A percentile compares a stretch with the other conserved stretches of the same genome.
These are phyloP conservation scores for Middelhovenomyces tepae DNA, from an alignment of 805 yeast genomes.

Conservation along the genomic window DNA sequence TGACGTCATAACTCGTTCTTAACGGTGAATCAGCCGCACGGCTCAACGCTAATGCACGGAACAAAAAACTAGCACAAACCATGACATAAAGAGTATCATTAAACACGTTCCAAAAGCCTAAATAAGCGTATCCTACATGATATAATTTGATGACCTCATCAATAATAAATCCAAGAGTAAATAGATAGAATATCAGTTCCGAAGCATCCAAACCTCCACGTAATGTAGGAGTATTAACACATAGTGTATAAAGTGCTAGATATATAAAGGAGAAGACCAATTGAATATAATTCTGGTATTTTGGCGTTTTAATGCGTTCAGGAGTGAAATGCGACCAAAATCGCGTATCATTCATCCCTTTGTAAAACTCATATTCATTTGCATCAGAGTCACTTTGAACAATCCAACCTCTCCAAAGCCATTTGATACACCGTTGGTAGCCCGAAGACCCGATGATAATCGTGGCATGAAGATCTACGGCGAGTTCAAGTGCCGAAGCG, in stretches of 20 bases:
- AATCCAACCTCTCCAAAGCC: conserved; percentile 95
- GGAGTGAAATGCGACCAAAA: conserved; percentile 66
- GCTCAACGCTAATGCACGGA: conserved; percentile 39
- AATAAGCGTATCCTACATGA: conserved; percentile 63
- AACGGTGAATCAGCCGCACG: no score
- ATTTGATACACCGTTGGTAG: conserved; percentile 74
- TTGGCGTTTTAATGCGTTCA: conserved; percentile 75
- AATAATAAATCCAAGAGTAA: conserved; percentile 55
- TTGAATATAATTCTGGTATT: conserved; percentile 69
- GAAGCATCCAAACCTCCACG: conserved; percentile 31
- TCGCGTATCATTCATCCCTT: conserved; percentile 46
- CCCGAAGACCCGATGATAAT: conserved; percentile 72
- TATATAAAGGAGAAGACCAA: conserved; percentile 58
- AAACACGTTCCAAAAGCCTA: conserved; percentile 73
- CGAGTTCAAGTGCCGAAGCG: conserved; percentile 70
- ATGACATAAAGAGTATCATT: conserved; percentile 61
- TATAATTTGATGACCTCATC: conserved; percentile 68
- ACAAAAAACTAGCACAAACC: conserved; percentile 42
- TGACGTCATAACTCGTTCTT: conserved; percentile 37
- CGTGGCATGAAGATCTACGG: conserved; percentile 77
- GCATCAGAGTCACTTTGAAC: conserved; percentile 66
- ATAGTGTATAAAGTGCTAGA: conserved; percentile 50
- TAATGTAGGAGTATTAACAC: conserved; percentile 57
- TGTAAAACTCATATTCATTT: conserved; percentile 55
- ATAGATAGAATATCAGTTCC: conserved; percentile 40